Conservation (phyloP, 805 yeast species). For the Wickerhamomyces hampshirensis region DNA sequence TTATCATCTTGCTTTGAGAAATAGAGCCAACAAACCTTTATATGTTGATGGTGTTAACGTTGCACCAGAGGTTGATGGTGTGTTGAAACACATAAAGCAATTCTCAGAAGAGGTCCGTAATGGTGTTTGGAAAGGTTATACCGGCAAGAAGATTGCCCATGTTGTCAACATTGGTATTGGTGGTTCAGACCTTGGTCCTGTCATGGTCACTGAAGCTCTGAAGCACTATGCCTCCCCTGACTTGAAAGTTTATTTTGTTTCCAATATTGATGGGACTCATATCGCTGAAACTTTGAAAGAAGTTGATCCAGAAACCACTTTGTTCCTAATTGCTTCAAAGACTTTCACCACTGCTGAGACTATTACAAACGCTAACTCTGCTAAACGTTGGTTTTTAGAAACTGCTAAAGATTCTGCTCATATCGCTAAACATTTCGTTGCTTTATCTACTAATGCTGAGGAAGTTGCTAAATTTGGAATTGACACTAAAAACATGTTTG, state of each 20-base stretch:
- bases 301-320: conserved; percentile 84
- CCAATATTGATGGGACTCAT: conserved; percentile 98
- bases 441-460: conserved; percentile 86
- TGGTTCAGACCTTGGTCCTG: conserved; percentile 98
- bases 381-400: conserved; percentile 89
- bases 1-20: conserved; percentile 93
- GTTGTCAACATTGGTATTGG: conserved; percentile 98
- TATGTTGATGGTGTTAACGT: conserved; percentile 86
- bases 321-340: conserved; percentile 91
- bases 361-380: conserved; percentile 90
- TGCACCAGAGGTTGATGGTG: conserved; percentile 86
- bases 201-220: conserved; percentile 98
- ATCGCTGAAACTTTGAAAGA: conserved; percentile 81
- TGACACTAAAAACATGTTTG: conserved; percentile 97
- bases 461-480: conserved; percentile 96
- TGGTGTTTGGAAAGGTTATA: conserved; percentile 95
- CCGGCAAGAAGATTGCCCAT: conserved; percentile 90
- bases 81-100: conserved; percentile 93
- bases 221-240: conserved; percentile 79
- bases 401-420: conserved; percentile 60
- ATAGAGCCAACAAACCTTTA: conserved; percentile 82
- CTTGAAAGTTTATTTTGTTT: conserved; percentile 84
- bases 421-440: conserved; percentile 97
- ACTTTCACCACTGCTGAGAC: conserved; percentile 99
- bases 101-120: conserved; percentile 87